These are phyloP conservation scores for Crucibulum laeve DNA, from an alignment of 768 basidiomycete genomes.

Conservation along the genomic window DNA sequence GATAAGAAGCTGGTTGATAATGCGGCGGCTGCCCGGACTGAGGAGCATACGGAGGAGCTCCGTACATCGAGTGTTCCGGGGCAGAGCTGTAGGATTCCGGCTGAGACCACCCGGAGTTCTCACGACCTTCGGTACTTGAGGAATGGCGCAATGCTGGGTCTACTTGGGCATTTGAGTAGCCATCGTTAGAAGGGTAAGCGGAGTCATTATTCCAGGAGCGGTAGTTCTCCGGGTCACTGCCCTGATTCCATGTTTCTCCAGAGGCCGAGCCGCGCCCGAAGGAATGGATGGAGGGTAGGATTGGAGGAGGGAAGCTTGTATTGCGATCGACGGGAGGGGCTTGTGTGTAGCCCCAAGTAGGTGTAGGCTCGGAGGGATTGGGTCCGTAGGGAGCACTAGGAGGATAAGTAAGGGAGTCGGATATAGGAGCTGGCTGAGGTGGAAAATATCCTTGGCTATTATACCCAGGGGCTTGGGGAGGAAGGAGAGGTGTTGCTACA, in stretches of 20 bases:
- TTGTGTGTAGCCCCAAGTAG: conserved; percentile 53
- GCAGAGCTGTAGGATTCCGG: conserved; percentile 7
- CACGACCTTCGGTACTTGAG: conserved; percentile 32
- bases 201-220: conserved; percentile 45
- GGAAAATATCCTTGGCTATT: conserved; percentile 40
- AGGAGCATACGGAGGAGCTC: conserved; percentile 18
- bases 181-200: conserved; percentile 28
- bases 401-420: conserved; percentile 38
- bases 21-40: conserved; percentile 17
- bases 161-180: conserved; percentile 22
- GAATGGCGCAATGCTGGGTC: conserved; percentile 36
- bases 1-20: conserved; percentile 13
- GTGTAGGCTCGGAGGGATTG: conserved; percentile 36
- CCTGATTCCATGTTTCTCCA: conserved; percentile 23
- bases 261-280: conserved; percentile 35
- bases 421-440: conserved; percentile 30
- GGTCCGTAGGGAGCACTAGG: conserved; percentile 35
- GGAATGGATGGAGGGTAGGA: conserved; percentile 50
- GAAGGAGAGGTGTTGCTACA: conserved; percentile 29
- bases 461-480: conserved; percentile 36
- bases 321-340: conserved; percentile 38
- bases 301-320: conserved; percentile 42
- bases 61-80: conserved; percentile 22
- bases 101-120: conserved; percentile 27
- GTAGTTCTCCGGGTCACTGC: conserved; percentile 30